Base-by-base conservation (phyloP, 2,329 filamentous ascomycete species). In the Sclerotinia subarctica region DNA sequence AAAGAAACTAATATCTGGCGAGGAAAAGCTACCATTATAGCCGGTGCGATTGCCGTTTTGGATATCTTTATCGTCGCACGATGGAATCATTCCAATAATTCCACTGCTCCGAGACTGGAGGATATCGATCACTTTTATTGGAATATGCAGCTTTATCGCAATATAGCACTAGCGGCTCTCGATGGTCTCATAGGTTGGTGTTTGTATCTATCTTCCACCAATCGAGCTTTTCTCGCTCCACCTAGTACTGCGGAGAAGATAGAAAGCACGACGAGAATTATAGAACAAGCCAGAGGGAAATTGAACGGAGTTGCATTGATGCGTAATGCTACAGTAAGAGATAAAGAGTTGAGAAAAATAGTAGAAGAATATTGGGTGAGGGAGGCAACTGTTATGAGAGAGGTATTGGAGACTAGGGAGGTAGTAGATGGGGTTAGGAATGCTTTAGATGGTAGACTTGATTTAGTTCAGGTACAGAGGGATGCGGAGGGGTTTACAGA, bases 361-460 rank as follows among this genome's bases (percentile, higher is more conserved):
- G 85, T 85, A 62, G 85, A 89, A 73, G 84, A 82, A 21, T 97
- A 97, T 79, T 98, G 94, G 94, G 81, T 83, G 13, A 89, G 90
- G 56, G 92, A 97, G 80, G 90, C 87, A 8, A 82, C 85, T 64
- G 78, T 92, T 42, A 92, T 91, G 85, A 81, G 85, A 47, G 87
- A 90, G 74, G 87, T 91, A 32, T 90, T 96, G 85, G 90, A 93
- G 81, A 90, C 94, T 71, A 84, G 87, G 70, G 90, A 91, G 70
- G 91, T 94, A 10, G 80, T 92, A 47, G 88, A 89, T 74, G 86
- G 89, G 64, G 85, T 93, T 70, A 88, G 90, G 69, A 85, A 88
- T 76, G 90, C 88, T 15, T 78, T 94, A 72, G 81, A 82, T 74
- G 85, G 84, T 70, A 84, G 88, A 66, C 84, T 92, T 69, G 84